Conservation (phyloP, 768 basidiomycete species). For the Trametes cinnabarina region DNA sequence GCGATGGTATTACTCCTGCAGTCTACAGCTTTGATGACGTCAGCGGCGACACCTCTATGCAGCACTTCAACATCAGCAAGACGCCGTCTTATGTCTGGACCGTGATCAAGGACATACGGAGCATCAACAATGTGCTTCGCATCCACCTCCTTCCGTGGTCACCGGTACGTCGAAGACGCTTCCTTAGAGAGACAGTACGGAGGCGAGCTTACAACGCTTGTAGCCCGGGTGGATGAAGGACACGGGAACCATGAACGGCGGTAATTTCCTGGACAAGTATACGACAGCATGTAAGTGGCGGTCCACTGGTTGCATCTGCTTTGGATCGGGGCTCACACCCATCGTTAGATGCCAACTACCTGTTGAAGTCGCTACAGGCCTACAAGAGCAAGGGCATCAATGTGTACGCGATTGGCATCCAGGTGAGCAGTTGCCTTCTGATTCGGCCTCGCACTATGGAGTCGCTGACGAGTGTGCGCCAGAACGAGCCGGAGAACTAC, state of each 20-base stretch:
- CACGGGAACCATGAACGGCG: constrained; percentile 64
- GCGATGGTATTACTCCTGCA: constrained; percentile 21
- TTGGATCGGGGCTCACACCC: background rate
- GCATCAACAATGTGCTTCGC: constrained; percentile 50
- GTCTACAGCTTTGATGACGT: constrained; percentile 67
- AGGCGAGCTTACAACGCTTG: background rate
- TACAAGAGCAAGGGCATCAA: constrained; percentile 59
- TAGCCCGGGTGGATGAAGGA: constrained; percentile 81
- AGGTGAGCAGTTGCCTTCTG: constrained; percentile 28
- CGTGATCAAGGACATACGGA: constrained; percentile 59
- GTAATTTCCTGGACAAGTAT: constrained; percentile 50
- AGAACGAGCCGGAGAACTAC: constrained; percentile 56
- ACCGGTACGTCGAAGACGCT: constrained; percentile 49
- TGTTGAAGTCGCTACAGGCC: constrained; percentile 69
- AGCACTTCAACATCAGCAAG: constrained; percentile 51
- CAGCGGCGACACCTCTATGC: constrained; percentile 57
- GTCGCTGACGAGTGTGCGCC: constrained; percentile 5
- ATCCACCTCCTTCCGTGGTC: constrained; percentile 72
- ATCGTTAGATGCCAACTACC: constrained; percentile 63
- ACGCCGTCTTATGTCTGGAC: constrained; percentile 62
- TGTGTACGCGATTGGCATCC: constrained; percentile 62
- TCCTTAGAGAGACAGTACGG: too few species aligned
- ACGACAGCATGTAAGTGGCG: constrained; percentile 45
- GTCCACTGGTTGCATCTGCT: background rate
- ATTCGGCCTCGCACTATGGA: background rate